Conservation (phyloP, 2,329 filamentous ascomycete species). For the Aureobasidium sp. region DNA sequence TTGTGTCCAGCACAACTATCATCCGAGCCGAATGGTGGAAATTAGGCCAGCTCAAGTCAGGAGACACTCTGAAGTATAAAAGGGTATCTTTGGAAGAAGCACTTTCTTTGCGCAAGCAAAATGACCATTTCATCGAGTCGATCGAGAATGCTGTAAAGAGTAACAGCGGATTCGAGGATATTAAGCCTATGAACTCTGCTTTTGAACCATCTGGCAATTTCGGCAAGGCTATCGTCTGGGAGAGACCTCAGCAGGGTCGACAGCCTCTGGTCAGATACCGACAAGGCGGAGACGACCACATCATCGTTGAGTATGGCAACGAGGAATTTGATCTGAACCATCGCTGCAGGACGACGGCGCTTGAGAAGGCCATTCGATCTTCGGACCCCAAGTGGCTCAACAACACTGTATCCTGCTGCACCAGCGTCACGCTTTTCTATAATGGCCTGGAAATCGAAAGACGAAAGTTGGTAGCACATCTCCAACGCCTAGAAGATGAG, state of each 20-base stretch:
- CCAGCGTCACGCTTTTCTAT: slow-evolving; percentile 36
- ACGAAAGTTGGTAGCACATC: slow-evolving; percentile 29
- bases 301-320: slow-evolving; percentile 51
- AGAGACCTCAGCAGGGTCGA: slow-evolving; percentile 21
- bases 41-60: slow-evolving; percentile 53
- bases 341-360: slow-evolving; percentile 43
- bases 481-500: slow-evolving; percentile 33
- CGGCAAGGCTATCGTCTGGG: slow-evolving; percentile 25
- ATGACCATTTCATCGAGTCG: slow-evolving; percentile 38
- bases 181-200: slow-evolving; percentile 25
- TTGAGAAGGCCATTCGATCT: slow-evolving; percentile 41
- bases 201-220: slow-evolving; percentile 20
- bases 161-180: slow-evolving; percentile 25
- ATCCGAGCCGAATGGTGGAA: slow-evolving; percentile 54
- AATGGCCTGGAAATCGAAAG: slow-evolving; percentile 32
- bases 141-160: slow-evolving; percentile 35
- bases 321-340: slow-evolving; percentile 48
- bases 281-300: slow-evolving; percentile 40
- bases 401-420: slow-evolving; percentile 46
- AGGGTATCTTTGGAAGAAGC: slow-evolving; percentile 47
- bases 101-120: slow-evolving; percentile 34
- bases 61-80: slow-evolving; percentile 45
- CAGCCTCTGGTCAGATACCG: slow-evolving; percentile 26
- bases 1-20: slow-evolving; percentile 49
- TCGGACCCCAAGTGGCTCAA: slow-evolving; percentile 33